Percentiles rank a stretch among this genome's conserved stretches.
These are phyloP conservation scores for Myxozyma geophila DNA, from an alignment of 805 yeast genomes.

Conservation along the genomic window DNA sequence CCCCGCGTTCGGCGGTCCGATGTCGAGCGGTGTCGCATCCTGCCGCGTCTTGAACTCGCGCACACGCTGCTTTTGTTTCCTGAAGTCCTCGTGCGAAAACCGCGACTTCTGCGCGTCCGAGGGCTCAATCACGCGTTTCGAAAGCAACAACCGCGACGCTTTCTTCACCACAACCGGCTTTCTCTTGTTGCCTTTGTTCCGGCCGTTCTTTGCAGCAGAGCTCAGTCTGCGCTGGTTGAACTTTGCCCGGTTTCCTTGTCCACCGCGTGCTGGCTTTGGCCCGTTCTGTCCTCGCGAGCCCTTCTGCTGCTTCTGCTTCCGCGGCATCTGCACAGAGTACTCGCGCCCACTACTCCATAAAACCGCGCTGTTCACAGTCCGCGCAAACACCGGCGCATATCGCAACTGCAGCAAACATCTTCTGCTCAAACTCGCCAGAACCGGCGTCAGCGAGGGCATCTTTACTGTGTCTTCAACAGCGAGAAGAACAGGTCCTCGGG, in stretches of 20 bases:
- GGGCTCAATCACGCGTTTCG: conserved; percentile 21
- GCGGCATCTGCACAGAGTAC: too few species aligned
- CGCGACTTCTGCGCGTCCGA: conserved; percentile 19
- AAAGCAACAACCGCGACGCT: conserved; percentile 6
- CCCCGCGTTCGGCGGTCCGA: conserved; percentile 44
- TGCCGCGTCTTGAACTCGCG: conserved; percentile 24
- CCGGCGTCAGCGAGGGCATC: background rate
- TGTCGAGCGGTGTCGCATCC: conserved; percentile 13
- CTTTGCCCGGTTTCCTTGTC: too few species aligned
- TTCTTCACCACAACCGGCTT: background rate
- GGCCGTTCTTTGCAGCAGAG: too few species aligned
- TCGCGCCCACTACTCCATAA: too few species aligned
- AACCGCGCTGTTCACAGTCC: too few species aligned
- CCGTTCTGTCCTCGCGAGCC: too few species aligned
- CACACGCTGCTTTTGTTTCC: conserved; percentile 22
- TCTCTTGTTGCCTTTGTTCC: background rate
- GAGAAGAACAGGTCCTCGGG: background rate
- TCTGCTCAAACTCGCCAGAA: background rate
- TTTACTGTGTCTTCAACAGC: background rate
- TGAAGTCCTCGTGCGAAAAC: conserved; percentile 29
- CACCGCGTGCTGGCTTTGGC: too few species aligned
- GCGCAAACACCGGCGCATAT: too few species aligned
- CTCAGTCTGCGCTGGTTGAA: too few species aligned
- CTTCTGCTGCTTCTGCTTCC: too few species aligned
- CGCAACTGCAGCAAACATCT: too few species aligned